A percentile compares a stretch with the other conserved stretches of the same genome.
phyloP scores from a whole-genome alignment of 495 filamentous ascomycete species.

The Letharia columbiana region DNA sequence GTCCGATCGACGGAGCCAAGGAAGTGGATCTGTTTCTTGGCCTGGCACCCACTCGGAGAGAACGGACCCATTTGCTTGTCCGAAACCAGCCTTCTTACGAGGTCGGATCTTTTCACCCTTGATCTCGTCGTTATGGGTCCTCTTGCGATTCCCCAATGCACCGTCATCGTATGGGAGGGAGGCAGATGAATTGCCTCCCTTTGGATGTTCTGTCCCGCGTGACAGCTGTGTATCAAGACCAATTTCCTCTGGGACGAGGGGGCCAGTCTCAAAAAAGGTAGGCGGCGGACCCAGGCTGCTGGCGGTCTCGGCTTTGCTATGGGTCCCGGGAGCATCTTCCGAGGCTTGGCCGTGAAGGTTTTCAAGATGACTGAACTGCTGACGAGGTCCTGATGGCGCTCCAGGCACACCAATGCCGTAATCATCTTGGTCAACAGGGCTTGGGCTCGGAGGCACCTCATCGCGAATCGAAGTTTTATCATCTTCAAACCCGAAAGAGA shows the following conservation, averaged over 20 bases:
- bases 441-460: slow-evolving; percentile 4
- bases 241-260: neutral
- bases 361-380: slow-evolving; percentile 22
- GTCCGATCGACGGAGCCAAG: slow-evolving; percentile 45
- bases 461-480: slow-evolving; percentile 31
- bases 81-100: slow-evolving; percentile 25
- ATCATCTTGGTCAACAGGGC: slow-evolving; percentile 8
- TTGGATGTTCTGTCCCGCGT: neutral
- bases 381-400: slow-evolving; percentile 29
- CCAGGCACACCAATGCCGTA: slow-evolving; percentile 21
- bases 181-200: neutral
- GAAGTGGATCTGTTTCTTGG: slow-evolving; percentile 41
- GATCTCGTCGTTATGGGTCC: slow-evolving; percentile 61
- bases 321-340: slow-evolving; percentile 8
- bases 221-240: neutral
- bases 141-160: slow-evolving; percentile 50
- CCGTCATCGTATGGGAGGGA: slow-evolving; percentile 23
- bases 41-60: slow-evolving; percentile 48
- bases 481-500: slow-evolving; percentile 62
- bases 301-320: slow-evolving; percentile 8
- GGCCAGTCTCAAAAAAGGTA: neutral
- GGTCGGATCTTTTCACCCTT: slow-evolving; percentile 43
- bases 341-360: slow-evolving; percentile 17
- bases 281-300: slow-evolving; percentile 23
- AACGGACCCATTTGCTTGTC: slow-evolving; percentile 40